A percentile compares a stretch with the other conserved stretches of the same genome.
Evolutionary conservation across 2,329 filamentous ascomycete species (phyloP).

Genomic region (Bipolaris zeicola): DNA sequence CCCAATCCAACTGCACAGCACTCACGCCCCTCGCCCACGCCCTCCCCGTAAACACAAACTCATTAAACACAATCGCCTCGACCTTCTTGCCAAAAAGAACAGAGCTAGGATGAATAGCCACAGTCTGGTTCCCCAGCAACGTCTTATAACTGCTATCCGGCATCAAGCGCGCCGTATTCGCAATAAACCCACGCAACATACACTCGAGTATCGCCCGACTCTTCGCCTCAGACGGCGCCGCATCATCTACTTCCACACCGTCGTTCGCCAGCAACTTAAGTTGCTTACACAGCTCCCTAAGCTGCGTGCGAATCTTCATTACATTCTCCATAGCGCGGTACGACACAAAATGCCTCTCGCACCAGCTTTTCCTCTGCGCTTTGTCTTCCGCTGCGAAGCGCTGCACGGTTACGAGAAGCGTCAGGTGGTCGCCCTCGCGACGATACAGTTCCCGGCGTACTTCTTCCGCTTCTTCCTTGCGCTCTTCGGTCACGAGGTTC

Average conservation of each 20-base stretch:
- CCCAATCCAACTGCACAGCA: conserved; percentile 67
- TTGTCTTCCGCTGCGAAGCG: conserved; percentile 63
- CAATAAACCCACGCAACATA: conserved; percentile 63
- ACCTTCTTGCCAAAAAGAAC: conserved; percentile 62
- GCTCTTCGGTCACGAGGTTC: conserved; percentile 64
- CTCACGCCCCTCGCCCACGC: conserved; percentile 67
- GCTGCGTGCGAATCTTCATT: conserved; percentile 68
- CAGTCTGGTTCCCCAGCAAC: conserved; percentile 64
- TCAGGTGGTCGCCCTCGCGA: conserved; percentile 68
- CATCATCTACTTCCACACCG: conserved; percentile 14
- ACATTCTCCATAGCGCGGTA: conserved; percentile 70
- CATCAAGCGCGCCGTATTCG: conserved; percentile 65
- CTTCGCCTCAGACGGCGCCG: conserved; percentile 48
- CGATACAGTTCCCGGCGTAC: conserved; percentile 62
- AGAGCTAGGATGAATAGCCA: conserved; percentile 67
- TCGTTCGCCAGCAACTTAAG: conserved; percentile 49
- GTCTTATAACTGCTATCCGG: conserved; percentile 68
- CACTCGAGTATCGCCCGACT: conserved; percentile 61
- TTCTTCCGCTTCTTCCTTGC: conserved; percentile 62
- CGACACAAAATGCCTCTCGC: conserved; percentile 62
- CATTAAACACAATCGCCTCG: conserved; percentile 68
- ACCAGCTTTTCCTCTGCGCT: conserved; percentile 65
- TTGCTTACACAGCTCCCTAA: conserved; percentile 60
- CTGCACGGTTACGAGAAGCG: conserved; percentile 64
- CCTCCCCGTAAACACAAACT: conserved; percentile 69